These are phyloP conservation scores for Thelonectria rubi DNA, from an alignment of 2,329 filamentous ascomycete species.

Conservation along the genomic window DNA sequence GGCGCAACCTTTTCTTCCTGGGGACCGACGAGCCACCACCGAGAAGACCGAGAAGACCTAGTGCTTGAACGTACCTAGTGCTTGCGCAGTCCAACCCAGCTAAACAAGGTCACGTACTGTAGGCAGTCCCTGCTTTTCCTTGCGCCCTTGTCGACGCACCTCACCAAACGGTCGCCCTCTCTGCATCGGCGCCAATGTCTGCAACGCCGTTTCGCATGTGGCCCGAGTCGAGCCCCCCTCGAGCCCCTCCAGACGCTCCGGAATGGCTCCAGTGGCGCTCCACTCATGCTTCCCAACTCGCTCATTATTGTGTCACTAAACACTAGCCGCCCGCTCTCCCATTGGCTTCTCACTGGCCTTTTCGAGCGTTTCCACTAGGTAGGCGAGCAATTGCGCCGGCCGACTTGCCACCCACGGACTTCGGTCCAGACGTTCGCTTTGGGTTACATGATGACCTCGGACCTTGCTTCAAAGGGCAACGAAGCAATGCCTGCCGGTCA, in stretches of 20 bases:
- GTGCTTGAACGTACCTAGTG: no score
- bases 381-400: slow-evolving; percentile 10
- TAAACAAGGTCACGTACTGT: slow-evolving; percentile 7
- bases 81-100: background rate
- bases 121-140: background rate
- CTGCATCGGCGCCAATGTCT: background rate
- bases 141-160: slow-evolving; percentile 12
- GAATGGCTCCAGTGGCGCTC: slow-evolving; percentile 19
- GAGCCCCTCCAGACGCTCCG: slow-evolving; percentile 22
- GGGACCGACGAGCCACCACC: slow-evolving; percentile 17
- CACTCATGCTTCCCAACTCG: slow-evolving; percentile 15
- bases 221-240: slow-evolving; percentile 9
- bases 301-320: slow-evolving; percentile 23
- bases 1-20: slow-evolving; percentile 32
- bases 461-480: slow-evolving; percentile 9
- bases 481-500: slow-evolving; percentile 18
- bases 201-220: slow-evolving; percentile 23
- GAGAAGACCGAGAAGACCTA: no score
- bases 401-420: background rate
- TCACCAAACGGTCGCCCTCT: slow-evolving; percentile 1
- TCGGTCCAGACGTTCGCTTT: slow-evolving; percentile 5
- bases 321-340: background rate
- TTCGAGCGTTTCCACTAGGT: background rate
- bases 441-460: slow-evolving; percentile 7
- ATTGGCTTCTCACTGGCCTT: slow-evolving; percentile 5